Evolutionary conservation across 2,329 filamentous ascomycete species (phyloP), one percentile per base, ranked within the genome.

Genomic region (Sporothrix brunneoviolacea): DNA sequence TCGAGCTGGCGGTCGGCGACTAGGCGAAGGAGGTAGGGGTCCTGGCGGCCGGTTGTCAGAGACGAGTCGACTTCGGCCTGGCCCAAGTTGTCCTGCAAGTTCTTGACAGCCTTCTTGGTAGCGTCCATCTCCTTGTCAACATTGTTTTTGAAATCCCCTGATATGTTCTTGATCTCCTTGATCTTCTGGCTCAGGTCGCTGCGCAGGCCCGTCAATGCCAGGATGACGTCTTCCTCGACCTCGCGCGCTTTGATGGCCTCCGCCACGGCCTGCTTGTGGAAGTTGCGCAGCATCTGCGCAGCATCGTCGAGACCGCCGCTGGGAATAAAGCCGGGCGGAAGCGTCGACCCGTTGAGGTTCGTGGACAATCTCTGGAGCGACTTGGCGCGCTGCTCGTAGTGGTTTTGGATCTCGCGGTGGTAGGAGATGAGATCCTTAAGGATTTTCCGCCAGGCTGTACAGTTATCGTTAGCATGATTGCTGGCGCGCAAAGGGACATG

Each of bases 91-190:
- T 96, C 91, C 57, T 93, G 84, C n/a, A 96, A 73, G 28, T 82
- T 76, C 48, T 83, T 83, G 22, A 97, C 88, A 15, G 85, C 84
- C 64, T 82, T 88, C 54, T 84, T 79, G 0, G 93, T 96, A 16
- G 67, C 73, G 18, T 96, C 91, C 73, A 95, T 91, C 68, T 97
- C 93, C 70, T 91, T 95, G 22, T 95, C 89, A 9, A 98, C 90
- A 0, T 85, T 87, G 64, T 95, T 98, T 70, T 95, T 95, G 70
- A 98, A 98, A 66, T 98, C 93, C 15, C 90, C 87, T 6, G 89
- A 87, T 15, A 98, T 73, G 58, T 83, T 85, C 70, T 95, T 95
- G 71, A 98, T 98, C 69, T 98, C 93, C 68, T 97, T 98, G 67
- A 95, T 95, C 72, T 98, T 98, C 65, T 94, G 89, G 55, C 86